Base-by-base conservation (phyloP, 257 asterid genomes). In the Solanum corneliomulleri region DNA sequence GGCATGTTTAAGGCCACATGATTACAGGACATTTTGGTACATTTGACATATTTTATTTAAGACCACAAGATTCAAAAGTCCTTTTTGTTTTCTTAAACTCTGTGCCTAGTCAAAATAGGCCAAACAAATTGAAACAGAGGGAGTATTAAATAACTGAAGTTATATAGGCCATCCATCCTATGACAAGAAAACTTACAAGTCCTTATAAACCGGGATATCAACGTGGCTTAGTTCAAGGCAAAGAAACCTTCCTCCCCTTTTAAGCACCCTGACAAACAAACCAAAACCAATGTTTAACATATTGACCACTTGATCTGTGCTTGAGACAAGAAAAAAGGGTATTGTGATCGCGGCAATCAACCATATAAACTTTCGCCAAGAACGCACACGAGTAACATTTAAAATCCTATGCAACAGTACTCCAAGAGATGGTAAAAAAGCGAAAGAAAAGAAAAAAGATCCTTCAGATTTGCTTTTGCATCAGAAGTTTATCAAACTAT, bases 171-270 rank as follows among this genome's bases (percentile, higher is more conserved):
- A 10, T 66, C 56, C 42, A 62, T 58, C 64, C 66, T 25, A 82
- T 60, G 66, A 29, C 86, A 60, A 49, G 84, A 85, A 87, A 49
- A 90, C 99, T 94, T 89, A 94, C 99, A 97, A 83, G 60, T 97
- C 92, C 89, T 94, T 97, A 42, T 94, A 90, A 72, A 97, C 42
- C 20, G 98, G 98, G 88, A 88, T 47, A 47, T 97, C 98, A 81
- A 95, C 98, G 85, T 94, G 99, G 92, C 98, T 94, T 89, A 95
- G 90, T 86, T 97, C 99, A 86, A 97, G 99, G 93, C 98, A 97
- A 86, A 97, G 98, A 92, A 97, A 97, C 90, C 98, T 93, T 90
- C 99, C 99, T 86, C 99, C 99, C 45, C 89, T 92, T 92, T 91
- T 97, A 88, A 97, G 98, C 84, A 97, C 98, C 96, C 99, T 97